Conservation (phyloP, 495 filamentous ascomycete species). For the Viridothelium virens region DNA sequence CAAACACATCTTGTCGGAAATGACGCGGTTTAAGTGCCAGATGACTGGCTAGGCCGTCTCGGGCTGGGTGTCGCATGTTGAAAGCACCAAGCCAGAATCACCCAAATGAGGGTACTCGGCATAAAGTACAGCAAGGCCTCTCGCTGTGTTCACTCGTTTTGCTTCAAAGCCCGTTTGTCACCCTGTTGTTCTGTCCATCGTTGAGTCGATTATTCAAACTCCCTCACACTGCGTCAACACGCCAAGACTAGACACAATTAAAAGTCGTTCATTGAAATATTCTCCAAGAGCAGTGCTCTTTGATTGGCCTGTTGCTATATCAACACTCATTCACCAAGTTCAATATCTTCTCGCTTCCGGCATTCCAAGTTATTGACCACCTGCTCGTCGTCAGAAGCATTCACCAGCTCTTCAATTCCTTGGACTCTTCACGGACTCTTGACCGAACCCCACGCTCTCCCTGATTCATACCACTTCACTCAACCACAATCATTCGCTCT, state of each 20-base stretch:
- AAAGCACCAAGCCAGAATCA: constrained; percentile 1
- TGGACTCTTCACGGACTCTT: neutral
- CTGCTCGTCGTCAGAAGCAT: neutral
- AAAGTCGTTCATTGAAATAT: neutral
- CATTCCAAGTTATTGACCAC: neutral
- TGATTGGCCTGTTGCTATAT: neutral
- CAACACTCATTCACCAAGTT: neutral
- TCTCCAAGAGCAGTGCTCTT: constrained; percentile 6
- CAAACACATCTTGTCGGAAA: constrained; percentile 9
- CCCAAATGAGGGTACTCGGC: constrained; percentile 7
- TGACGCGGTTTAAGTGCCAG: constrained; percentile 10
- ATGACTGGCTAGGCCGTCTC: constrained; percentile 6
- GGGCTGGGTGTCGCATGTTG: constrained; percentile 8
- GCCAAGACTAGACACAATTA: neutral
- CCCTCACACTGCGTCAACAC: neutral
- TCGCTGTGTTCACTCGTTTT: constrained; percentile 5
- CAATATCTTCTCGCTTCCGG: neutral
- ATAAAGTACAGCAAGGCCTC: constrained; percentile 9
- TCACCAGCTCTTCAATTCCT: neutral
- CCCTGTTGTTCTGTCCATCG: neutral
- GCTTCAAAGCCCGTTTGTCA: neutral
- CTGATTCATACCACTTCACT: neutral
- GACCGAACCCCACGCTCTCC: neutral
- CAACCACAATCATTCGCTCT: neutral
- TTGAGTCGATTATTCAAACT: constrained; percentile 1